Conservation (phyloP, 345 rosid species). For the Camelina neglecta region DNA sequence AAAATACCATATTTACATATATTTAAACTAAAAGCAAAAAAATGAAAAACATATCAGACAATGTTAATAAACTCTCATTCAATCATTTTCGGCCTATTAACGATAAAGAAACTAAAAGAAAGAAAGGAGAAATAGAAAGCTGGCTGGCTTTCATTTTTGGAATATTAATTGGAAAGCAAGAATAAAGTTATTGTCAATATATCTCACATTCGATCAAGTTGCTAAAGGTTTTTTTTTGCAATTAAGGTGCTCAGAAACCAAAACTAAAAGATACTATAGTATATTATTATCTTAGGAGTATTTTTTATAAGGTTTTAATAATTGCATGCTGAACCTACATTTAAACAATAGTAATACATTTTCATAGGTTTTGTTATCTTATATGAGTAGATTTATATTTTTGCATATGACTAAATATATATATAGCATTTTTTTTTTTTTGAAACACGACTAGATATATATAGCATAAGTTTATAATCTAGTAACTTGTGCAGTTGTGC, state of each 20-base stretch:
- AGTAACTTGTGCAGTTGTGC: no score
- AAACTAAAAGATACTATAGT: background rate
- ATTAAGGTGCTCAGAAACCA: background rate
- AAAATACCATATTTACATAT: background rate
- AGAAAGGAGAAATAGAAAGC: background rate
- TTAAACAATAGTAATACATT: background rate
- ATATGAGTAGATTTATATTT: no score
- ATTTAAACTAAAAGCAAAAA: background rate
- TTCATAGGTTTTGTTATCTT: no score
- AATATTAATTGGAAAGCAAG: constrained; percentile 12
- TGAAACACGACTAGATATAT: no score
- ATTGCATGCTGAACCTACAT: background rate
- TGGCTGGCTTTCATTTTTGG: constrained; percentile 16
- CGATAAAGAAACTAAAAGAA: constrained; percentile 1
- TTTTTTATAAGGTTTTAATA: background rate
- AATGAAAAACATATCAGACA: background rate
- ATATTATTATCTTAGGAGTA: background rate
- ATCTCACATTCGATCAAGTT: constrained; percentile 26
- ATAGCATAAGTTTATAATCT: no score
- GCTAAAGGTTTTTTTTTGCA: background rate
- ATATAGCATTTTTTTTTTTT: no score
- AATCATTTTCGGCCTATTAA: constrained; percentile 21
- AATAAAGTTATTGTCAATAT: constrained; percentile 19
- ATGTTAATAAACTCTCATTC: background rate
- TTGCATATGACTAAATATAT: no score